Evolutionary conservation across 768 basidiomycete genomes (phyloP), one percentile per base, ranked within the genome.

Genomic region (Amanita subjunquillea): DNA sequence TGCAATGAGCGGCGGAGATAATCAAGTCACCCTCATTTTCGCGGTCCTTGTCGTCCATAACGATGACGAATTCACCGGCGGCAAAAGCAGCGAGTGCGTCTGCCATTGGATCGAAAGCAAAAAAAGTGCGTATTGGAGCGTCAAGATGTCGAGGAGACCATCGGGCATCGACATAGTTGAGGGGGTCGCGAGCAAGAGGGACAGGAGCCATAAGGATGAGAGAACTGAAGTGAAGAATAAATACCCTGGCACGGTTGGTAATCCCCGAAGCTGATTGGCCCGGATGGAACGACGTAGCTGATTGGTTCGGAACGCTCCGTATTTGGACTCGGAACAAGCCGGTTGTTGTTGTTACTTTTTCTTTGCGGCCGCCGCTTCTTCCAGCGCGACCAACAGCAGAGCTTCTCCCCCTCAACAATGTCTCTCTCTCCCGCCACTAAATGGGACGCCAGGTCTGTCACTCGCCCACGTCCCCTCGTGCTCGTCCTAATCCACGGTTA

Each of bases 21-120:
- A 97, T 91, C 54, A 99, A 71, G 67, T 99, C 96, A 2, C 96
- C 95, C 65, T 99, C 96, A 65, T 99, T 99, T 71, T 99, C 96
- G 55, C 96, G 75, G 57, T 76, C 74, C 68, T 96, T 90, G 67
- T 98, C 95, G 65, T 99, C 96, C 87, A 97, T 92, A 5, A 98
- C 96, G 1, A 99, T 89, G 51, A 99, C 75, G 58, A 97, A 93
- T 63, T 95, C 90, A 1, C 94, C 94, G 3, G 73, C 73, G 2
- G 71, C 72, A 62, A 92, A 88, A 2, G 88, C 87, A 4, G 67
- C 76, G 25, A 97, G 66, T 0, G 94, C 91, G 13, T 82, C 84
- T 54, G 88, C 81, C 57, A 98, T 80, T 0, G 80, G 54, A 61
- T 97, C 92, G 59, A 98, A 94, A 0, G 77, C 61, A 61, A 88